A percentile compares a stretch with the other conserved stretches of the same genome.
phyloP scores from a whole-genome alignment of 768 basidiomycete species.

The Cyclocybe aegerita region DNA sequence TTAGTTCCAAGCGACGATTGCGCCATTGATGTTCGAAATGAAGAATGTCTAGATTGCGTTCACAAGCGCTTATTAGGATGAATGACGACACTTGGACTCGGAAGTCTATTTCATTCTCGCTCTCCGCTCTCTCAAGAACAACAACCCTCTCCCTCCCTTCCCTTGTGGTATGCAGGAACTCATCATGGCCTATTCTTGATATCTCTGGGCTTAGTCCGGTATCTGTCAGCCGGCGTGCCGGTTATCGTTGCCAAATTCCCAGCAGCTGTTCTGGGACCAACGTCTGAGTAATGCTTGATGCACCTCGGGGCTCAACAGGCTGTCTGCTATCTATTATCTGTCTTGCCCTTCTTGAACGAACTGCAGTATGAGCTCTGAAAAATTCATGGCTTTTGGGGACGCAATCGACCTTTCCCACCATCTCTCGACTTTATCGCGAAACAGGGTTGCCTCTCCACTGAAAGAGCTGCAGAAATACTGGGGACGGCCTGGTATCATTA shows the following conservation, averaged over 20 bases:
- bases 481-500: slow-evolving; percentile 50
- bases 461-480: slow-evolving; percentile 68
- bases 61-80: not conserved
- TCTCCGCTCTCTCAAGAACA: not conserved
- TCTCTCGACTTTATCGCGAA: slow-evolving; percentile 53
- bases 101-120: not conserved
- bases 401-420: slow-evolving; percentile 75
- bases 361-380: not conserved
- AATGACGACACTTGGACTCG: not conserved
- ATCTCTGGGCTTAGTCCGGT: too few relatives aligned
- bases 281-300: too few relatives aligned
- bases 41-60: not conserved
- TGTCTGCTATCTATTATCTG: too few relatives aligned
- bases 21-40: slow-evolving; percentile 6
- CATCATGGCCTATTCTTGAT: too few relatives aligned
- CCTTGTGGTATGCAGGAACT: too few relatives aligned
- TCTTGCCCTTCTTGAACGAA: not conserved
- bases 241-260: too few relatives aligned
- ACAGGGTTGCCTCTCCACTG: slow-evolving; percentile 53
- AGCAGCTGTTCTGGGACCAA: too few relatives aligned
- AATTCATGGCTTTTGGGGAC: slow-evolving; percentile 21
- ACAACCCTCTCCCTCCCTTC: too few relatives aligned
- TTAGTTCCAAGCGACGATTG: not conserved
- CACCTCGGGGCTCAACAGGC: too few relatives aligned
- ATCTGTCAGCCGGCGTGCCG: too few relatives aligned